Percentiles rank a stretch among this genome's conserved stretches.
Evolutionary conservation across 805 yeast genomes (phyloP).

Genomic region (Ogataea pignaliae): DNA sequence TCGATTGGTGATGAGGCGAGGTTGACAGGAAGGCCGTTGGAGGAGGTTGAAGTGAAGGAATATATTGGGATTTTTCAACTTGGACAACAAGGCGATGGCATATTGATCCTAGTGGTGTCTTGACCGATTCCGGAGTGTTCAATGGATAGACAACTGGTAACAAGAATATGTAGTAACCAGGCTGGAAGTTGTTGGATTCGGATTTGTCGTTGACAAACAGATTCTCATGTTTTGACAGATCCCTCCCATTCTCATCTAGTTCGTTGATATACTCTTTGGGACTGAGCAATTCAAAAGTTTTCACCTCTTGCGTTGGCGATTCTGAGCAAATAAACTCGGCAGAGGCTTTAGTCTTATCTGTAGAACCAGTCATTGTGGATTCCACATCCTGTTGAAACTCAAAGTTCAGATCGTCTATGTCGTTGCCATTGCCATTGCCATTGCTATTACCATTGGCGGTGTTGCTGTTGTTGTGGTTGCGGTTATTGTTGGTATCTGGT

Average conservation of each 20-base stretch:
- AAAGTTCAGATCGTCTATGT: constrained; percentile 15
- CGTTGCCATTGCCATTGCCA: constrained; percentile 8
- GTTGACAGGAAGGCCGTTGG: constrained; percentile 32
- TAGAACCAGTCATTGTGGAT: constrained; percentile 9
- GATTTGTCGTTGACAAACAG: constrained; percentile 12
- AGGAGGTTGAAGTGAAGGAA: constrained; percentile 27
- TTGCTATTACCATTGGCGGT: constrained; percentile 8
- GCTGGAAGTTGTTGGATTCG: constrained; percentile 31
- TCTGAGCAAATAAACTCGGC: constrained; percentile 17
- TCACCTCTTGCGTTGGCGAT: constrained; percentile 24
- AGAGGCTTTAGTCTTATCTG: constrained; percentile 5
- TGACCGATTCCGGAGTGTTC: constrained; percentile 57
- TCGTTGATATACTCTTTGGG: constrained; percentile 24
- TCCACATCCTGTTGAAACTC: constrained; percentile 17
- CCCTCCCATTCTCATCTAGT: constrained; percentile 16
- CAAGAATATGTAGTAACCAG: constrained; percentile 69
- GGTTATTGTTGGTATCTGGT: neutral
- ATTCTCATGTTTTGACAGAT: constrained; percentile 9
- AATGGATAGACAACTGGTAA: constrained; percentile 60
- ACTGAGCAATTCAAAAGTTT: constrained; percentile 17
- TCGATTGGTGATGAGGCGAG: constrained; percentile 27
- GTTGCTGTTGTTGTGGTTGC: neutral
- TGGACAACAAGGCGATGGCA: constrained; percentile 39
- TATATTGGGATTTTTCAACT: constrained; percentile 29
- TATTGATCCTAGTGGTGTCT: constrained; percentile 47